Evolutionary conservation across 1,284 basidiomycete genomes (phyloP).

Genomic region (Sporisorium scitamineum): DNA sequence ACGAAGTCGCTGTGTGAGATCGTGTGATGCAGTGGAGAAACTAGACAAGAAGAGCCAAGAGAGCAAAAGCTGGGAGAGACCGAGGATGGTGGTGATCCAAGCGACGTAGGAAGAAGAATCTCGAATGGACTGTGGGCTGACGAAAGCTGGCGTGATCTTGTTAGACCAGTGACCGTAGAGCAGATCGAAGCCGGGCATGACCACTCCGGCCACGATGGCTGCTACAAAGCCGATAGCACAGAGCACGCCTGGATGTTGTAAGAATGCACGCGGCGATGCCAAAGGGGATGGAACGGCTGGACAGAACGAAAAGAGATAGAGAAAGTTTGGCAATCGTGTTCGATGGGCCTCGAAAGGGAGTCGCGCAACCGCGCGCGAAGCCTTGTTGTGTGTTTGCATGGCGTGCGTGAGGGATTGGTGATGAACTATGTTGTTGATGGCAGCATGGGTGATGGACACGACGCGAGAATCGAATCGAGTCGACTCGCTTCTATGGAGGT

Average conservation of each 20-base stretch:
- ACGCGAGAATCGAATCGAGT: neutral
- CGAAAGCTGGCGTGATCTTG: slow-evolving; percentile 41
- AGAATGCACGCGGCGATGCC: slow-evolving; percentile 40
- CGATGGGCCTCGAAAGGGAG: slow-evolving; percentile 39
- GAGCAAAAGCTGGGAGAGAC: slow-evolving; percentile 60
- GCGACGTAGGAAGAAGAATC: slow-evolving; percentile 58
- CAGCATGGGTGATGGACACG: neutral
- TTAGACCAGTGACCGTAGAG: slow-evolving; percentile 66
- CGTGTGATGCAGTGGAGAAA: slow-evolving; percentile 67
- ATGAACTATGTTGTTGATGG: slow-evolving; percentile 5
- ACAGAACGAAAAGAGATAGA: slow-evolving; percentile 63
- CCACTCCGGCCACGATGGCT: slow-evolving; percentile 54
- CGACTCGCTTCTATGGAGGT: neutral
- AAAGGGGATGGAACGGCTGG: slow-evolving; percentile 37
- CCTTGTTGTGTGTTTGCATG: slow-evolving; percentile 4
- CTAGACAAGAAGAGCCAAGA: slow-evolving; percentile 64
- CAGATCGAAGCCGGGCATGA: slow-evolving; percentile 61
- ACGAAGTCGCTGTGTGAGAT: slow-evolving; percentile 68
- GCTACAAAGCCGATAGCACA: slow-evolving; percentile 55
- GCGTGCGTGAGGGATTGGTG: slow-evolving; percentile 1
- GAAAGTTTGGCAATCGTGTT: slow-evolving; percentile 41
- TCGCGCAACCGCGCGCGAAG: slow-evolving; percentile 24
- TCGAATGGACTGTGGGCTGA: slow-evolving; percentile 41
- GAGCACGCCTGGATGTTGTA: slow-evolving; percentile 56
- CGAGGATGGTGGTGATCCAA: slow-evolving; percentile 69